Percentiles rank a stretch among this genome's conserved stretches.
Evolutionary conservation across 2,329 filamentous ascomycete species (phyloP).

Genomic region (Colletotrichum sp.): DNA sequence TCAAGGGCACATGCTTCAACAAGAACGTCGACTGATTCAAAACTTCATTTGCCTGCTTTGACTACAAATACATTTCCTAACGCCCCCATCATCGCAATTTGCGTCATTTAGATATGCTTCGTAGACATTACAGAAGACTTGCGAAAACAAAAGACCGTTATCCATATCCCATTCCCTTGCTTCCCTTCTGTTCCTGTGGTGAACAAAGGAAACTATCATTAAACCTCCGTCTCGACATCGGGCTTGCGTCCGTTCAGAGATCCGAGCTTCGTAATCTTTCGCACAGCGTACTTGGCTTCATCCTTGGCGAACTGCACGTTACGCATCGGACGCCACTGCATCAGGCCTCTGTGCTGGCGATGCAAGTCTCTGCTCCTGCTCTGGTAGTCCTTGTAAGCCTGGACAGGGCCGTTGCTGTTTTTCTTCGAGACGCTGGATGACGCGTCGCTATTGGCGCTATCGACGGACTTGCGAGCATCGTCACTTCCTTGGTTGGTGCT

Average conservation of each 20-base stretch:
- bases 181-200: not conserved
- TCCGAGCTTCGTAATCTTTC: conserved; percentile 78
- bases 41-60: conserved; percentile 5
- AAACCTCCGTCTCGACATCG: conserved; percentile 82
- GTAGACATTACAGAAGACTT: not conserved
- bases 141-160: not conserved
- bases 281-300: conserved; percentile 79
- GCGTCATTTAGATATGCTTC: not conserved
- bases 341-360: conserved; percentile 85
- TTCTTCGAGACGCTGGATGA: conserved; percentile 32
- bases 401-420: conserved; percentile 59
- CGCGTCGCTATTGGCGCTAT: conserved; percentile 41
- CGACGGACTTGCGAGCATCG: conserved; percentile 38
- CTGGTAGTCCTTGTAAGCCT: conserved; percentile 67
- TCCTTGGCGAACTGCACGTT: conserved; percentile 88
- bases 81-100: not conserved
- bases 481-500: not conserved
- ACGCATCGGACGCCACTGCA: conserved; percentile 93
- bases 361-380: conserved; percentile 76
- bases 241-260: conserved; percentile 83
- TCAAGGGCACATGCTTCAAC: accelerated
- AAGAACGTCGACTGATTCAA: not conserved
- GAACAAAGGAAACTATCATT: conserved; percentile 14
- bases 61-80: not conserved
- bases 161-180: not conserved